These are phyloP conservation scores for Torulaspora quercuum DNA, from an alignment of 805 yeast species.

Conservation along the genomic window DNA sequence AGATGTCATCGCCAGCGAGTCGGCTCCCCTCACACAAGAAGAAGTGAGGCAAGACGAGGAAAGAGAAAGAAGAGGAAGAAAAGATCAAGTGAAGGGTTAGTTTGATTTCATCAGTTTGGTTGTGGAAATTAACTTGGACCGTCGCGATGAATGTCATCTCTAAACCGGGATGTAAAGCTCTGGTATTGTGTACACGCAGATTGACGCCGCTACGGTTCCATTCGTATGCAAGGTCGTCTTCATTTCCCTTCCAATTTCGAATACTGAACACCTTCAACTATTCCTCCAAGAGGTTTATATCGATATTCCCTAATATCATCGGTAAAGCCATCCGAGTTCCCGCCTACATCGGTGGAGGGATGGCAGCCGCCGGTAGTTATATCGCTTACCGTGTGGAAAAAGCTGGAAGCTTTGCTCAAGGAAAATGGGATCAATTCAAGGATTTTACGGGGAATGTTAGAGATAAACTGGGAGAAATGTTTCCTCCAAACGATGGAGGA, in stretches of 20 bases:
- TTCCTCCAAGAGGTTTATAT: slow-evolving; percentile 27
- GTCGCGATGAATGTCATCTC: slow-evolving; percentile 2
- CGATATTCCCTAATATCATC: slow-evolving; percentile 50
- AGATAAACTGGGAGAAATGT: slow-evolving; percentile 39
- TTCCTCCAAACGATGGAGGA: slow-evolving; percentile 19
- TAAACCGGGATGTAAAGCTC: slow-evolving; percentile 4
- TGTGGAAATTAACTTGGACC: too few relatives aligned
- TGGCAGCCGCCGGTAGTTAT: slow-evolving; percentile 93
- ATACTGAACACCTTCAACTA: slow-evolving; percentile 16
- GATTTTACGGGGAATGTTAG: slow-evolving; percentile 57
- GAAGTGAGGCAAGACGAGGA: too few relatives aligned
- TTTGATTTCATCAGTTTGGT: too few relatives aligned
- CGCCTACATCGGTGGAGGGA: slow-evolving; percentile 80
- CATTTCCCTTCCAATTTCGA: slow-evolving; percentile 19
- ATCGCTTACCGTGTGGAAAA: slow-evolving; percentile 90
- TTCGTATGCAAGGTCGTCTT: slow-evolving; percentile 24
- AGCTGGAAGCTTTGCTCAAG: slow-evolving; percentile 68
- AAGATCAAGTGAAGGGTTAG: too few relatives aligned
- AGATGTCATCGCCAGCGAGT: too few relatives aligned
- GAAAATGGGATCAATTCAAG: slow-evolving; percentile 56
- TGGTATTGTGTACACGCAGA: slow-evolving; percentile 3
- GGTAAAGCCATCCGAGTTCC: slow-evolving; percentile 61
- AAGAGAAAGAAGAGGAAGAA: too few relatives aligned
- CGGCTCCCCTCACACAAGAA: too few relatives aligned
- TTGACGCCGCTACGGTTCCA: slow-evolving; percentile 14